Base-by-base conservation (phyloP, 2,329 filamentous ascomycete genomes). In the Lachnum nothofagi region DNA sequence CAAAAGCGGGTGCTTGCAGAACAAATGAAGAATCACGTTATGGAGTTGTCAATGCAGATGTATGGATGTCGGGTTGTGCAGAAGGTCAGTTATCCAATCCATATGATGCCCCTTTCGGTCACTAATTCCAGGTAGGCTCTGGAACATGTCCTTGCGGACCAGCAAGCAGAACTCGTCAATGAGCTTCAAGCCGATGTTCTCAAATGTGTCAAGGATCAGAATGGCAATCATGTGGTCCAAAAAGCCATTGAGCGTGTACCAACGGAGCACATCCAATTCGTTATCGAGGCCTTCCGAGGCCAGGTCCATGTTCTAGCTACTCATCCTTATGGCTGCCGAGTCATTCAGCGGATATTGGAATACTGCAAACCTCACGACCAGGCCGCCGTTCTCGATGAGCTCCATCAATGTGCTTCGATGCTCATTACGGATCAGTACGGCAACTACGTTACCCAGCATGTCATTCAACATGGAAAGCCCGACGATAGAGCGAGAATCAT, bases 41-140 rank as follows among this genome's bases (percentile, higher is more conserved):
- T 87, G 39, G 79, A 83, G 25, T 71, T 98, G 44, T 95, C 91
- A 0, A 74, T 82, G 52, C 88, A 96, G 66, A 89, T 91, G 77
- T 97, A 97, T 65, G 91, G 88, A 9, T 98, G 93, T 65, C 82
- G 93, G 46, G 93, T 97, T 8, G 91, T 98, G 0, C 93, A 98
- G 68, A 96, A 95, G 79, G 86, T 88, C 63, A 55, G 68, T 62
- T 16, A 24, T 20, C 24, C n/a, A 25, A 14, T 39, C 16, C 16
- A 5, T 10, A 10, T 8, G 8, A 7, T 16, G 4, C 23, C 33
- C n/a, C 27, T 8, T 4, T 29, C 14, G 14, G 19, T 24, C 42
- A 45, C 54, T 63, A 50, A 64, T 49, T 19, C 2, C 19, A 27
- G 17, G n/a, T 54, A 90, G 85, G 91, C 91, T 7, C 75, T 98